phyloP scores from a whole-genome alignment of 129 eudicot species.

The Oenanthe sinensis region DNA sequence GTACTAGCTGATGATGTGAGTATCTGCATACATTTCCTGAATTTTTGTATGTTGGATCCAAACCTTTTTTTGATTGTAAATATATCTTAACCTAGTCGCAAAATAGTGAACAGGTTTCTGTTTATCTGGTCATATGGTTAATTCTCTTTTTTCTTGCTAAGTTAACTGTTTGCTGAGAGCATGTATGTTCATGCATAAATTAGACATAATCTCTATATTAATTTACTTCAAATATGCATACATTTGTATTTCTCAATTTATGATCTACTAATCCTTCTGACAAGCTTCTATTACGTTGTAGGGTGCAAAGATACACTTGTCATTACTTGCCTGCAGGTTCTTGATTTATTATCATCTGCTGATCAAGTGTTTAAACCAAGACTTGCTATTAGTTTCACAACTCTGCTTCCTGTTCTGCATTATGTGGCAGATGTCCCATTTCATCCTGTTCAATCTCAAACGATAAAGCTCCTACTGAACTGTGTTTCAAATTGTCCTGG shows the following conservation, averaged over 20 bases:
- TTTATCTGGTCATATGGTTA: not conserved
- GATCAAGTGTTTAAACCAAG: slow-evolving; percentile 66
- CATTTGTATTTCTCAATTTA: not conserved
- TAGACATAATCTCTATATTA: not conserved
- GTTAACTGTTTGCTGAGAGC: not conserved
- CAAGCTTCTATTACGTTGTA: slow-evolving; percentile 22
- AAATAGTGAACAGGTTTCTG: not conserved
- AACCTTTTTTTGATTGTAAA: not conserved
- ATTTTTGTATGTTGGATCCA: not conserved
- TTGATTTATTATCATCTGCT: slow-evolving; percentile 67
- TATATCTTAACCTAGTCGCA: not conserved
- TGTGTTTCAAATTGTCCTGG: slow-evolving; percentile 75
- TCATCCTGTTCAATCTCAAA: slow-evolving; percentile 67
- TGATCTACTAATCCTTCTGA: not conserved
- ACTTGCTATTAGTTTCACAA: slow-evolving; percentile 82
- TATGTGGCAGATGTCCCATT: slow-evolving; percentile 79
- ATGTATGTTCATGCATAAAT: not conserved
- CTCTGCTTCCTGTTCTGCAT: slow-evolving; percentile 62
- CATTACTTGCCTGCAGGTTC: slow-evolving; percentile 68
- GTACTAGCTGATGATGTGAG: too few species aligned
- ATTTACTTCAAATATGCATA: not conserved
- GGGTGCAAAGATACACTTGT: slow-evolving; percentile 74
- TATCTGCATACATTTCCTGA: not conserved
- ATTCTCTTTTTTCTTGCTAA: not conserved
- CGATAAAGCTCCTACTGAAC: slow-evolving; percentile 55